A percentile compares a stretch with the other conserved stretches of the same genome.
These are phyloP conservation scores for Phragmites australis DNA, from an alignment of 176 grass and related monocot genomes.

Conservation along the genomic window DNA sequence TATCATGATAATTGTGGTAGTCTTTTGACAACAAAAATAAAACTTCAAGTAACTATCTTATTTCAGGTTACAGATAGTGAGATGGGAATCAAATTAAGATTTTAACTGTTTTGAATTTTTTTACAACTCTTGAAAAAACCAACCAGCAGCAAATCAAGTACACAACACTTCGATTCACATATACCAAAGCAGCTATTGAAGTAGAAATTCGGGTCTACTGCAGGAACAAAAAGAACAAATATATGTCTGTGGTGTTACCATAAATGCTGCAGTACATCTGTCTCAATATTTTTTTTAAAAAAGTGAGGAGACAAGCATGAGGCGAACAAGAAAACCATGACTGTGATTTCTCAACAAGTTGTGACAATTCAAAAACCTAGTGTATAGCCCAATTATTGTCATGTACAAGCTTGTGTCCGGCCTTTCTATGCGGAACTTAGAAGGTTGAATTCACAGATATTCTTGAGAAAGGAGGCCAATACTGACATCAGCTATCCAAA, in stretches of 20 bases:
- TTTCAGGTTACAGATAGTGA: slow-evolving; percentile 10
- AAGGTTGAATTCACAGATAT: not conserved
- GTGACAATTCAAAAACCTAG: slow-evolving; percentile 20
- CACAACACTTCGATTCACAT: not conserved
- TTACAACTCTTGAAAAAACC: not conserved
- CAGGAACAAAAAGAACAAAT: not conserved
- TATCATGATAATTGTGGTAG: not conserved
- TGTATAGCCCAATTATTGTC: not conserved
- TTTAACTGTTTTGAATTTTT: not conserved
- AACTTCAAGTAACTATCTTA: not conserved
- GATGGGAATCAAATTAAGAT: slow-evolving; percentile 9
- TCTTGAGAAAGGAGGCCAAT: not conserved
- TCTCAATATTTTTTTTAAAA: not conserved
- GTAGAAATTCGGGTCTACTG: not conserved
- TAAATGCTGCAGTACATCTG: not conserved
- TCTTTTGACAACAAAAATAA: not conserved
- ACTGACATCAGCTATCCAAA: slow-evolving; percentile 81
- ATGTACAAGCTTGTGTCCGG: not conserved
- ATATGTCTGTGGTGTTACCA: not conserved
- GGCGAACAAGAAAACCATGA: slow-evolving; percentile 10
- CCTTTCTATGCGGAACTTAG: not conserved
- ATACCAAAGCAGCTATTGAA: not conserved
- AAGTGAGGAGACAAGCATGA: slow-evolving; percentile 5
- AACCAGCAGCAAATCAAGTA: not conserved
- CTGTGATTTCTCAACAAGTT: not conserved